Conservation (phyloP, 352 stramenopile genomes). For the Pythium diclinum region DNA sequence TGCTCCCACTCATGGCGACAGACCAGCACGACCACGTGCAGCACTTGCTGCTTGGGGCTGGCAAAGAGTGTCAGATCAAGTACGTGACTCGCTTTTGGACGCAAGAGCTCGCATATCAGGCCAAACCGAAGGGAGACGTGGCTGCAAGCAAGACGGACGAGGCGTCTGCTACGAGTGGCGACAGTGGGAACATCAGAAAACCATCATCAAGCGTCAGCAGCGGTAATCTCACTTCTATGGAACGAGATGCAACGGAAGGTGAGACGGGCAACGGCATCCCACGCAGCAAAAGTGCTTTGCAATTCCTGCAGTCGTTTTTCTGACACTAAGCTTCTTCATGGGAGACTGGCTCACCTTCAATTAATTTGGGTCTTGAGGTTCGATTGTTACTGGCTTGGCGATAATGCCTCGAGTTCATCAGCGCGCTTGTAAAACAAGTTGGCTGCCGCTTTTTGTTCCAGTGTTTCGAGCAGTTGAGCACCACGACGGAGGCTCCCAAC, state of each 20-base stretch:
- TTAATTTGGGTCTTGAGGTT: too few relatives aligned
- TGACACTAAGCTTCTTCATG: too few relatives aligned
- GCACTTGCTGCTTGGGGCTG: conserved; percentile 54
- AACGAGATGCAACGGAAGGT: not conserved
- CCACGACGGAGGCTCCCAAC: not conserved
- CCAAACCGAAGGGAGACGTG: not conserved
- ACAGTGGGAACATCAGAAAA: not conserved
- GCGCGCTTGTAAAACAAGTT: conserved; percentile 25
- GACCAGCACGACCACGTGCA: conserved; percentile 51
- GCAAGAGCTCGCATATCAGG: conserved; percentile 10
- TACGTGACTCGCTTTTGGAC: conserved; percentile 65
- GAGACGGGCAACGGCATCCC: conserved; percentile 14
- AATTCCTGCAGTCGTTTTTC: conserved; percentile 28
- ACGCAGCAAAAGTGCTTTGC: conserved; percentile 22
- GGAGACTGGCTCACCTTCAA: too few relatives aligned
- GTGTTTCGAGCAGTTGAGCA: conserved; percentile 1
- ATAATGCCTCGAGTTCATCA: not conserved
- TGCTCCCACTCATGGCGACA: conserved; percentile 58
- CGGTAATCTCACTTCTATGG: not conserved
- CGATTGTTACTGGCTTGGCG: too few relatives aligned
- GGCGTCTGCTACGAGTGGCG: too few relatives aligned
- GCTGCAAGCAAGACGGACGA: not conserved
- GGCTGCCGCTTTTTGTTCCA: conserved; percentile 22
- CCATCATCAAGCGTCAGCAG: not conserved
- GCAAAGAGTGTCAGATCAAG: conserved; percentile 51